Evolutionary conservation across 2,329 filamentous ascomycete species (phyloP), one percentile per base, ranked within the genome.

Genomic region (Colletotrichum endophyticum): DNA sequence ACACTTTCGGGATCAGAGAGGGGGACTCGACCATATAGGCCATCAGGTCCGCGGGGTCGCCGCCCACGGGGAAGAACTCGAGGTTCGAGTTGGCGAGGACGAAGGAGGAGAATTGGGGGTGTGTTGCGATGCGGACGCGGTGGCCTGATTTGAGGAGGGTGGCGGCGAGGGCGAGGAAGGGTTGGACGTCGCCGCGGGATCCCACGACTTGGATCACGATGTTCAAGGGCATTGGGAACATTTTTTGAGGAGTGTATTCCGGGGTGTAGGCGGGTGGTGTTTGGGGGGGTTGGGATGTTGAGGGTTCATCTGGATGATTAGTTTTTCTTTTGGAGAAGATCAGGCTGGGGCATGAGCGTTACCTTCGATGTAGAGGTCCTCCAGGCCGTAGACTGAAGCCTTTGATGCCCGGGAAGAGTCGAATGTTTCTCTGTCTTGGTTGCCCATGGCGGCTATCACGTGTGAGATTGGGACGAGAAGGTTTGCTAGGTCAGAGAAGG

Each of bases 161-260:
- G 59, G 85, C 86, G 0, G 89, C 90, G 2, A 92, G 81, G 0
- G 89, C 89, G 67, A 91, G 81, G 71, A 91, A 91, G 1, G 90
- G 89, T 72, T 91, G 90, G 2, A 91, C 88, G 80, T 91, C 90
- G n/a, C 90, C 90, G 36, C 88, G 84, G 15, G 83, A 85, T 25
- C 88, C 88, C 2, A 91, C 89, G 4, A 91, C 87, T 71, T 91
- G 89, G 70, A 91, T 89, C 6, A 91, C 88, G 57, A 91, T 87
- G 70, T 90, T 91, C 28, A 90, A 81, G 4, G 67, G 67, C 67
- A 75, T 75, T n/a, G 72, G 67, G 28, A 61, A 71, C 61, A 39
- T 53, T 2, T 28, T 53, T n/a, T 56, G 34, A 15, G 72, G 66
- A 0, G 66, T 70, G 59, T 62, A 62, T 62, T 34, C 27, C 6